phyloP scores from a whole-genome alignment of 2,329 filamentous ascomycete species.

The Metarhizium robertsii region DNA sequence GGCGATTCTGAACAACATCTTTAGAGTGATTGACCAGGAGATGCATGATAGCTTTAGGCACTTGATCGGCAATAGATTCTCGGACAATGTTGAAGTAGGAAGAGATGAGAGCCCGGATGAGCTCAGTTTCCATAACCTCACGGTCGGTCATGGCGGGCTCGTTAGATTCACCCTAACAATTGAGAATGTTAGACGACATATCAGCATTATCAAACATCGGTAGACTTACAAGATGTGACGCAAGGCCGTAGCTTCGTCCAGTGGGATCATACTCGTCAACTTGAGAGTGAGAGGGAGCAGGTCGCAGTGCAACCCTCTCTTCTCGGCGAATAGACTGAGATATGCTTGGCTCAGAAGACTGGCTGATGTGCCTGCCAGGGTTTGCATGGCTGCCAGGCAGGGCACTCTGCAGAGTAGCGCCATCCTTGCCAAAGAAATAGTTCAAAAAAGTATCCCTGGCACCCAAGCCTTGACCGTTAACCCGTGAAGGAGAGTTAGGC shows the following conservation, averaged over 20 bases:
- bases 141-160: slow-evolving; percentile 90
- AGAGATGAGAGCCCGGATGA: slow-evolving; percentile 91
- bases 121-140: slow-evolving; percentile 93
- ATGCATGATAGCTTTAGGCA: slow-evolving; percentile 98
- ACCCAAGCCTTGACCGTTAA: slow-evolving; percentile 48
- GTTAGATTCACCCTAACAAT: slow-evolving; percentile 44
- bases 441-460: slow-evolving; percentile 89
- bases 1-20: slow-evolving; percentile 91
- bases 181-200: slow-evolving; percentile 2
- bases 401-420: slow-evolving; percentile 33
- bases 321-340: slow-evolving; percentile 74
- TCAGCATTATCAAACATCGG: neutral
- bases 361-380: slow-evolving; percentile 59
- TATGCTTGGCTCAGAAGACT: slow-evolving; percentile 71
- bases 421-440: slow-evolving; percentile 98
- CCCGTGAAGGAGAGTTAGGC: slow-evolving; percentile 35
- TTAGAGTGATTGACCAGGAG: slow-evolving; percentile 97
- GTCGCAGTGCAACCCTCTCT: slow-evolving; percentile 45
- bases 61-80: slow-evolving; percentile 96
- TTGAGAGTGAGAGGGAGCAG: slow-evolving; percentile 28
- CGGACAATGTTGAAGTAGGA: slow-evolving; percentile 99
- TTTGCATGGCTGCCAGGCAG: slow-evolving; percentile 23
- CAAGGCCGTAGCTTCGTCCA: slow-evolving; percentile 29
- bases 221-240: slow-evolving; percentile 50
- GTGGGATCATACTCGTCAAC: slow-evolving; percentile 33